These are phyloP conservation scores for Kodamaea sp. DNA, from an alignment of 1,139 yeast species.

Conservation along the genomic window DNA sequence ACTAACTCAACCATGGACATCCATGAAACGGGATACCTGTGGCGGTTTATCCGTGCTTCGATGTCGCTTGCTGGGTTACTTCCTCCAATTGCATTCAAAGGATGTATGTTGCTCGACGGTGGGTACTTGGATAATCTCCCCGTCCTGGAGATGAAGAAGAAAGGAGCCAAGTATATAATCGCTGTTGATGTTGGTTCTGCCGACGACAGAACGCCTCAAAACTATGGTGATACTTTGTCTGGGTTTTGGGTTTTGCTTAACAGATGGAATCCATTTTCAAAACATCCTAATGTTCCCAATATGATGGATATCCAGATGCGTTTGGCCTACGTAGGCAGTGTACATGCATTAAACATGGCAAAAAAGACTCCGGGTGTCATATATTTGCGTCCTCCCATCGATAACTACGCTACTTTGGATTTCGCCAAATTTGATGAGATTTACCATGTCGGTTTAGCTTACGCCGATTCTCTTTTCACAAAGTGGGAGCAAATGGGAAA, in stretches of 20 bases:
- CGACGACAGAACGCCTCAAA: slow-evolving; percentile 88
- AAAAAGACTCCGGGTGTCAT: slow-evolving; percentile 81
- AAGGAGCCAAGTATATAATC: slow-evolving; percentile 83
- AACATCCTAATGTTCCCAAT: slow-evolving; percentile 84
- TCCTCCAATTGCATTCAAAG: slow-evolving; percentile 86
- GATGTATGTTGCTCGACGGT: slow-evolving; percentile 91
- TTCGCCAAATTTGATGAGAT: slow-evolving; percentile 91
- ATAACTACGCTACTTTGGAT: slow-evolving; percentile 84
- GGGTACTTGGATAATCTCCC: slow-evolving; percentile 95
- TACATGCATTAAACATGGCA: slow-evolving; percentile 85
- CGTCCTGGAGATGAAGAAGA: slow-evolving; percentile 81
- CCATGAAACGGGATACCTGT: slow-evolving; percentile 87
- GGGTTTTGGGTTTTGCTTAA: slow-evolving; percentile 91
- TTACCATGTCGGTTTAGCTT: slow-evolving; percentile 71
- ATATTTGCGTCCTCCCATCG: slow-evolving; percentile 94
- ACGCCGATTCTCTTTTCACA: slow-evolving; percentile 59
- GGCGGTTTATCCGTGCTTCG: slow-evolving; percentile 94
- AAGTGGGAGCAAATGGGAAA: slow-evolving; percentile 51
- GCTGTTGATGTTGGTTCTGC: slow-evolving; percentile 98
- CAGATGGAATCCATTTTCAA: slow-evolving; percentile 87
- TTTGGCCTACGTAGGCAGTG: slow-evolving; percentile 92
- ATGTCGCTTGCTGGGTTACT: slow-evolving; percentile 94
- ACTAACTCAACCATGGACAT: slow-evolving; percentile 95
- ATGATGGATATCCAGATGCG: slow-evolving; percentile 94
- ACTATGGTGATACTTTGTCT: slow-evolving; percentile 87